Evolutionary conservation across 257 asterid species (phyloP).

Genomic region (Schizonepeta tenuifolia): DNA sequence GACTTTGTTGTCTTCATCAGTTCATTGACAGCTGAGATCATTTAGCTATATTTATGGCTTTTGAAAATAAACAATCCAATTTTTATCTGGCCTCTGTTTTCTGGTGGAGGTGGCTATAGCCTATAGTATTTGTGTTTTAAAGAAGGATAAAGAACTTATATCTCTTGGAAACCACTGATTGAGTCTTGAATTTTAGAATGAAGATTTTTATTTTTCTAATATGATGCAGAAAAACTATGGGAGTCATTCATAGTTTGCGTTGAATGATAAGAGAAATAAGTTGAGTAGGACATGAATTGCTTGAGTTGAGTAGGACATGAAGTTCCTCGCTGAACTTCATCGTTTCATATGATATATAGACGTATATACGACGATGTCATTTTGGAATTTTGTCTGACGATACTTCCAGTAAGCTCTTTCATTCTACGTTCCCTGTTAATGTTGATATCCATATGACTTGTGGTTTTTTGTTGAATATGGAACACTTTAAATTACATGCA

Average conservation of each 20-base stretch:
- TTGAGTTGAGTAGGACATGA: slow-evolving; percentile 9
- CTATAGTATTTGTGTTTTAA: background rate
- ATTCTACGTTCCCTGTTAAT: background rate
- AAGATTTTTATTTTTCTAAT: background rate
- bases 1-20: background rate
- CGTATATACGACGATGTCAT: background rate
- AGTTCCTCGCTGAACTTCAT: background rate
- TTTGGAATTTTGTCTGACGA: background rate
- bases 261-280: background rate
- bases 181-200: background rate
- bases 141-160: background rate
- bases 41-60: slow-evolving; percentile 5
- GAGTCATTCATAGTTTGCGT: background rate
- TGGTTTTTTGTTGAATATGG: background rate
- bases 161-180: background rate
- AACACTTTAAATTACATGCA: slow-evolving; percentile 7
- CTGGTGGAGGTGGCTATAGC: slow-evolving; percentile 9
- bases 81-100: background rate
- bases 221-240: background rate
- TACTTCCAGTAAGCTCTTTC: background rate
- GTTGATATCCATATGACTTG: background rate
- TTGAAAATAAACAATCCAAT: background rate
- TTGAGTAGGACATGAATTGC: no score
- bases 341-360: background rate
- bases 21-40: background rate